Percentiles rank a stretch among this genome's conserved stretches.
Conservation (phyloP, 331 rosid genomes). For the Phaseolus coccineus region DNA sequence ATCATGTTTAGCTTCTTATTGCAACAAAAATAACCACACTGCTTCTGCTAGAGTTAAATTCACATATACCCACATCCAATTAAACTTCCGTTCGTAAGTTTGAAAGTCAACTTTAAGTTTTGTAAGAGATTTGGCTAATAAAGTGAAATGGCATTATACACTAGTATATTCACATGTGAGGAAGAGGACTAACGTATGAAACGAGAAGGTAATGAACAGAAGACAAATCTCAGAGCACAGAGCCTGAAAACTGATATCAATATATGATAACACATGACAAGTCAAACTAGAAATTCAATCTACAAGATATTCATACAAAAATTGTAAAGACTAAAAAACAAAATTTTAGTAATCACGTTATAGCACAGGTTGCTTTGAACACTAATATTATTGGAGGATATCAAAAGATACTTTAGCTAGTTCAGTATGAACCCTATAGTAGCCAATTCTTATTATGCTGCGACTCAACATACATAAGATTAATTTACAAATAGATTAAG, state of each 20-base stretch:
- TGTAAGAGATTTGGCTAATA: not conserved
- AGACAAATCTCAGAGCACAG: not conserved
- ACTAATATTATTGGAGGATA: conserved; percentile 14
- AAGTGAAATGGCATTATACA: not conserved
- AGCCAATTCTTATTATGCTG: conserved; percentile 8
- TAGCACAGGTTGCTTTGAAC: not conserved
- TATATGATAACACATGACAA: not conserved
- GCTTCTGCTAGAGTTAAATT: not conserved
- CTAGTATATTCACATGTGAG: not conserved
- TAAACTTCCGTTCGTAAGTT: not conserved
- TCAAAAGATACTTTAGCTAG: not conserved
- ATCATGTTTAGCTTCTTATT: not conserved
- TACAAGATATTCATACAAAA: conserved; percentile 10
- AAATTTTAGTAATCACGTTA: not conserved
- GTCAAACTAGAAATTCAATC: not conserved
- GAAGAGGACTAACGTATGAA: conserved; percentile 5
- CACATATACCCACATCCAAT: not conserved
- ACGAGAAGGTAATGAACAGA: not conserved
- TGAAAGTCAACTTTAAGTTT: not conserved
- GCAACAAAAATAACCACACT: not conserved
- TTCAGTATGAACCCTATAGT: conserved; percentile 5
- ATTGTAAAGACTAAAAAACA: not conserved
- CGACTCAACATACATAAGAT: conserved; percentile 14
- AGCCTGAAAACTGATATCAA: not conserved
- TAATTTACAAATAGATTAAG: conserved; percentile 23